A percentile compares a stretch with the other conserved stretches of the same genome.
Evolutionary conservation across 129 eudicot genomes (phyloP).

Genomic region (Tagetes erecta): DNA sequence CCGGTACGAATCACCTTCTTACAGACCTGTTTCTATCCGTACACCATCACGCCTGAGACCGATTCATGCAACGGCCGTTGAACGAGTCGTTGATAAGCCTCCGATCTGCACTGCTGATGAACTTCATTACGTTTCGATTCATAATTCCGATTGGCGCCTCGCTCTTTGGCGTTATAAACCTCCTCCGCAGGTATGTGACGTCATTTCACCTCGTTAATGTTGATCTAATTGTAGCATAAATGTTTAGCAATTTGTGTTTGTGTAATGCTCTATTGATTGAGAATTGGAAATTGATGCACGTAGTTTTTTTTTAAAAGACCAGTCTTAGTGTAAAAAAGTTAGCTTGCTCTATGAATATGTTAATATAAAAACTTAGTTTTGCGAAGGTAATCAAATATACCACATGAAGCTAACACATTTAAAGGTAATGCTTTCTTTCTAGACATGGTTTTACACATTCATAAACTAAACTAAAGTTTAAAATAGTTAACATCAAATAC

Average conservation of each 20-base stretch:
- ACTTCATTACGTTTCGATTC: constrained; percentile 69
- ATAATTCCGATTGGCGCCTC: constrained; percentile 69
- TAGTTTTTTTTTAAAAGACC: no score
- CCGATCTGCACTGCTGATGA: constrained; percentile 77
- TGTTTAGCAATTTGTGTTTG: not conserved
- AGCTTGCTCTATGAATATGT: no score
- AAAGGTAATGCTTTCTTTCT: no score
- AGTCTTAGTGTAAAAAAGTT: no score
- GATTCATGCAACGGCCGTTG: constrained; percentile 19
- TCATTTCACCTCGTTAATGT: not conserved
- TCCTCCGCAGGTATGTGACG: constrained; percentile 44
- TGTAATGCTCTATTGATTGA: not conserved
- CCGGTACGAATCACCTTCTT: constrained; percentile 30
- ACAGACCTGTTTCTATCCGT: constrained; percentile 30
- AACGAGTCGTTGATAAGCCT: constrained; percentile 46
- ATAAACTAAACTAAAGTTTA: no score
- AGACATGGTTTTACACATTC: no score
- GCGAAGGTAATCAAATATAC: no score
- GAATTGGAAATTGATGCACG: not conserved
- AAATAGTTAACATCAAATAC: no score
- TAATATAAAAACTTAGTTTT: no score
- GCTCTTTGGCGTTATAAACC: constrained; percentile 87
- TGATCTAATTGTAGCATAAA: not conserved
- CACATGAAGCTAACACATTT: no score
- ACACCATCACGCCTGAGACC: constrained; percentile 28